Base-by-base conservation (phyloP, 306 rosid species). In the Lagenaria siceraria region DNA sequence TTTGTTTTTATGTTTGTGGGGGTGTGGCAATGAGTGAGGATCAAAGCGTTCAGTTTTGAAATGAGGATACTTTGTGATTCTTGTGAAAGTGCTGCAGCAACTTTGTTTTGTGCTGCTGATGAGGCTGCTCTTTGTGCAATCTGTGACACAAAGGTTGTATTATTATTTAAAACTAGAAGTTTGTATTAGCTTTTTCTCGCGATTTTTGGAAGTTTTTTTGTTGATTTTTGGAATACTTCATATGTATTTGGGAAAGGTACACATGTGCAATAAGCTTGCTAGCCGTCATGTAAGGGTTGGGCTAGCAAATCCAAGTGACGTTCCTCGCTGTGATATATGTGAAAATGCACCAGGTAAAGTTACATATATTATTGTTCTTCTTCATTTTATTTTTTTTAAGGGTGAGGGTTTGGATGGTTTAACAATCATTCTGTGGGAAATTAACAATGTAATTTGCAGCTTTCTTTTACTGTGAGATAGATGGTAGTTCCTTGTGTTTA, bases 21-120 rank as follows among this genome's bases (percentile, higher is more conserved):
- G 18, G 52, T 46, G 52, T 80, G 88, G 90, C 85, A 78, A 92
- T 96, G 97, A 92, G 87, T 89, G 86, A 25, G 17, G 35, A 25
- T 70, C 24, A 79, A 80, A 76, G 53, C 51, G 2, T 29, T 76
- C 86, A 88, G 83, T 78, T 46, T 27, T 49, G 42, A 46, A 46
- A 96, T 96, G 99, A 96, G 99, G 87, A 92, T 96, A 80, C 90
- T 96, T 84, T 96, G 99, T 81, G 99, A 96, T 78, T 88, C 99
- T 77, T 96, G 99, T 83, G 97, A 92, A 89, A 88, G 96, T 73
- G 97, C 99, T 4, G 93, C 97, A 17, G 99, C 99, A 17, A 88
- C 91, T 59, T 88, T 96, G 31, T 96, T 96, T 87, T 96, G 99
- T 82, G 98, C 99, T 78, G 99, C 99, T 12, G 99, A 96, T 78